phyloP scores from a whole-genome alignment of 2,329 filamentous ascomycete genomes.

The Elsinoe ampelina region DNA sequence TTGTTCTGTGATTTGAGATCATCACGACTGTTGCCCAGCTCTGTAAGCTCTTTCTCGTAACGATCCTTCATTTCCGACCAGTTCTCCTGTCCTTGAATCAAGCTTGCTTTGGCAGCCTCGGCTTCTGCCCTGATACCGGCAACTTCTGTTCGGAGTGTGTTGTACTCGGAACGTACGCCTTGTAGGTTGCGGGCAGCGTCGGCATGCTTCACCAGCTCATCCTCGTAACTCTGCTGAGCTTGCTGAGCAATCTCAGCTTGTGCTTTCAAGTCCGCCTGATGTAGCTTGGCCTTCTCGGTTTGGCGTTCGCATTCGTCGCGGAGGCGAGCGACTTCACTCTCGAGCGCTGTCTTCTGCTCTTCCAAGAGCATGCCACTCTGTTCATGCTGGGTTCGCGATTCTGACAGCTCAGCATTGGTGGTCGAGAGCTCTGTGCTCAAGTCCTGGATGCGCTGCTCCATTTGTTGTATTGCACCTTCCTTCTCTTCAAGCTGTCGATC shows the following conservation, averaged over 20 bases:
- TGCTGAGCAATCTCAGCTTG: constrained; percentile 90
- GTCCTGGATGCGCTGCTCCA: constrained; percentile 75
- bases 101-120: constrained; percentile 70
- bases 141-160: constrained; percentile 70
- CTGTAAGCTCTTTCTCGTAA: constrained; percentile 73
- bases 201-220: constrained; percentile 87
- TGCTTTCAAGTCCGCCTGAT: constrained; percentile 83
- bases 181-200: constrained; percentile 85
- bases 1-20: constrained; percentile 85
- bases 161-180: constrained; percentile 66
- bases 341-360: constrained; percentile 71
- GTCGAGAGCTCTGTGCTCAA: constrained; percentile 71
- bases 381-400: constrained; percentile 68
- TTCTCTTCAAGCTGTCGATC: constrained; percentile 67
- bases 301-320: constrained; percentile 78
- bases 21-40: constrained; percentile 68
- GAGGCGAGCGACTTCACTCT: constrained; percentile 68
- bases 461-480: constrained; percentile 67
- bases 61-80: constrained; percentile 76
- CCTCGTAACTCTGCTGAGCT: constrained; percentile 91
- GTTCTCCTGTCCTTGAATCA: constrained; percentile 73
- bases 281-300: constrained; percentile 67
- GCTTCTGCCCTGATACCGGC: constrained; percentile 69
- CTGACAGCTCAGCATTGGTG: constrained; percentile 73
- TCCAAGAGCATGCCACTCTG: constrained; percentile 62